Evolutionary conservation across 257 asterid genomes (phyloP).

Genomic region (Paulownia fortunei): DNA sequence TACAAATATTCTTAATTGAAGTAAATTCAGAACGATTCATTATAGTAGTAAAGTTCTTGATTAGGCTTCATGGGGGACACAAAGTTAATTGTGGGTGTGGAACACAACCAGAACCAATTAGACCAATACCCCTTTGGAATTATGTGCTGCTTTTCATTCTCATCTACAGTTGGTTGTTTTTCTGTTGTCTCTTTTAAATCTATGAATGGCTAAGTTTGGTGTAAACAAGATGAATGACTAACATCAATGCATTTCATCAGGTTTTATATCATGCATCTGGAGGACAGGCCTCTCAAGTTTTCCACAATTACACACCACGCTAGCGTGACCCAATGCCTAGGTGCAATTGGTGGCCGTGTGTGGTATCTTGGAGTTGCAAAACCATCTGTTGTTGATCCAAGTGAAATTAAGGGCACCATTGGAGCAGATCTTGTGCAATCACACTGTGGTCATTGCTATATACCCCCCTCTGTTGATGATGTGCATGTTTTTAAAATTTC

Average conservation of each 20-base stretch:
- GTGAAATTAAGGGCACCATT: slow-evolving; percentile 31
- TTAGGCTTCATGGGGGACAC: too few species aligned
- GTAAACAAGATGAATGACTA: neutral
- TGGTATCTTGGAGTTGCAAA: slow-evolving; percentile 97
- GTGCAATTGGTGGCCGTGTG: slow-evolving; percentile 77
- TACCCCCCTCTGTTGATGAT: slow-evolving; percentile 72
- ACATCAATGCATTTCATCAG: slow-evolving; percentile 31
- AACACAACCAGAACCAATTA: neutral
- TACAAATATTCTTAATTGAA: neutral
- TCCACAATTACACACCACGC: slow-evolving; percentile 89
- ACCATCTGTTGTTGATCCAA: slow-evolving; percentile 66
- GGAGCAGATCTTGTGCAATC: slow-evolving; percentile 49
- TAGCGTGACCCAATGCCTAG: slow-evolving; percentile 87
- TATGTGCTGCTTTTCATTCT: neutral
- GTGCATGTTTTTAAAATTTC: slow-evolving; percentile 76
- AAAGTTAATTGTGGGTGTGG: neutral
- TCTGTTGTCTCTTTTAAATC: neutral
- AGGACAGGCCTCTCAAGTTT: slow-evolving; percentile 64
- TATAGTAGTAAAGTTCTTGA: neutral
- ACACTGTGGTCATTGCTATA: slow-evolving; percentile 65
- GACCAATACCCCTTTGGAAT: neutral
- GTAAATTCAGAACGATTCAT: neutral
- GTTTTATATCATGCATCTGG: slow-evolving; percentile 82
- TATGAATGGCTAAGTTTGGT: neutral
- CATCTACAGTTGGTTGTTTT: neutral